Base-by-base conservation (phyloP, 441 rosid species). In the Cnidoscolus chayamansa region DNA sequence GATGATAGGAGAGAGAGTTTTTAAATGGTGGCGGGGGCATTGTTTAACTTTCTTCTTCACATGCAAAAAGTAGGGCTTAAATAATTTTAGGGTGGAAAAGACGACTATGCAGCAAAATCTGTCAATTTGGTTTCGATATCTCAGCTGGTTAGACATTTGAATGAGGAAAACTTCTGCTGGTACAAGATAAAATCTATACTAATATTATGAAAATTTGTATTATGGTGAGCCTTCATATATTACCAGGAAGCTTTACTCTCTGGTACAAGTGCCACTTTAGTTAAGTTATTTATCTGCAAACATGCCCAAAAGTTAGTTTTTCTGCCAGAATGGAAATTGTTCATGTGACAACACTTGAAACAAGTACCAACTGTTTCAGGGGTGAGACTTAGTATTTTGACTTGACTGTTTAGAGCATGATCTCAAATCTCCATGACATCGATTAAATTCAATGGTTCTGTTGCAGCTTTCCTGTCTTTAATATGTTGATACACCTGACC, bases 401-500 rank as follows among this genome's bases (percentile, higher is more conserved):
- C 4, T 64, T 64, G 48, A 20, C 53, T 65, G 49, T 65, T 65
- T 11, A 47, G 54, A 13, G 68, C 40, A 19, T 30, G 55, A 65
- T 65, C 11, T 19, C 37, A 65, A 43, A 31, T 32, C 10, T 31
- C 45, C 11, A 6, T 59, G 10, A 16, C 19, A 35, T 1, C 37
- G 49, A 48, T 8, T 71, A 31, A 11, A 60, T 49, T 30, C 8
- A 17, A 35, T 48, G 48, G 47, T 12, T 48, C 40, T 51, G 31
- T 17, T 16, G 11, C 30, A 12, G 63, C 62, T 50, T 74, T 56
- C 11, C 11, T 16, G 35, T 74, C 60, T 71, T 60, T 74, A 37
- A 32, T 74, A 8, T 65, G 13, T 49, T 58, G 7, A 17, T 49
- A 17, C 30, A 74, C 50, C 17, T 49, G 48, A 30, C 16, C 37